Conservation (phyloP, 108 stramenopile species). For the Skeletonema tropicum region DNA sequence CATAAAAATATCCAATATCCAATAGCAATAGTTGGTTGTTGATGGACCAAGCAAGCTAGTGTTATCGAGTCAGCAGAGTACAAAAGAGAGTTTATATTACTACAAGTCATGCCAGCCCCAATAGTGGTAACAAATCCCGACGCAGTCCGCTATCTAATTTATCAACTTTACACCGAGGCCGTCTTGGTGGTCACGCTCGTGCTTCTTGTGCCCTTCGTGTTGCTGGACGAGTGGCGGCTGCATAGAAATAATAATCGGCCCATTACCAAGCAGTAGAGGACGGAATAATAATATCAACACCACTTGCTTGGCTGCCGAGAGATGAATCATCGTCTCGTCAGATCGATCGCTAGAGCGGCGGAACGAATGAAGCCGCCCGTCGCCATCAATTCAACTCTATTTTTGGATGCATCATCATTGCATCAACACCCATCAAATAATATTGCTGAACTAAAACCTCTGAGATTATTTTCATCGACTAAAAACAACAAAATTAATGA, state of each 20-base stretch:
- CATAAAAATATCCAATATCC: no score
- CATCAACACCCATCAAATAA: not conserved
- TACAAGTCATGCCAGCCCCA: not conserved
- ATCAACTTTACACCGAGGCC: conserved; percentile 13
- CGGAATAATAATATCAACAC: not conserved
- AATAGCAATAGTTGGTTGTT: no score
- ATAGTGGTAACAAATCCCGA: conserved; percentile 28
- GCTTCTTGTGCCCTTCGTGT: not conserved
- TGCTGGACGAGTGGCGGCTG: conserved; percentile 13
- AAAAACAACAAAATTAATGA: not conserved
- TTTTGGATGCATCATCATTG: not conserved
- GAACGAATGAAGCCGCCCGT: not conserved
- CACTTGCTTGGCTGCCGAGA: no score
- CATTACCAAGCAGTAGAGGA: not conserved
- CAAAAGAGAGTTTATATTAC: no score
- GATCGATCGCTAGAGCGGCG: not conserved
- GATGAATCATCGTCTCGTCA: not conserved
- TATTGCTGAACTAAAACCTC: not conserved
- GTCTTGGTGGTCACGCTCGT: conserved; percentile 4
- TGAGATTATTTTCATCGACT: not conserved
- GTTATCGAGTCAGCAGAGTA: no score
- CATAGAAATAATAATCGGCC: conserved; percentile 3
- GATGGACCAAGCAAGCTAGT: no score
- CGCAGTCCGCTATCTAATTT: conserved; percentile 16
- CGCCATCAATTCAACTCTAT: not conserved